A percentile compares a stretch with the other conserved stretches of the same genome.
Conservation (phyloP, 176 grass and related monocot species). For the Musa schizocarpa region DNA sequence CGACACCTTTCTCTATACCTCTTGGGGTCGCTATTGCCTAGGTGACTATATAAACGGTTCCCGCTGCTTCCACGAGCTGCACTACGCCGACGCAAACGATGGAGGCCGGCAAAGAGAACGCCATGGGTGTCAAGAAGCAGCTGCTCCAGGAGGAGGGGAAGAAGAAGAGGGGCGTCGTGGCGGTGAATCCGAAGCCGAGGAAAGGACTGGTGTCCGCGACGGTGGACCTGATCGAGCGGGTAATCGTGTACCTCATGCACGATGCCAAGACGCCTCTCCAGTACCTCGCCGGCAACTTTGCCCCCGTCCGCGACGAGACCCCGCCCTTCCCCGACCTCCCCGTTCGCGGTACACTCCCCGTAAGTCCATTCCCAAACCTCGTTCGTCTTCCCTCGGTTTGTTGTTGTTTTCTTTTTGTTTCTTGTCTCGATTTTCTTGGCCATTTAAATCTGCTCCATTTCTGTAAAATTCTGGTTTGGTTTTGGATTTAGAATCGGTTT, state of each 20-base stretch:
- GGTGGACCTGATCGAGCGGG: conserved; percentile 56
- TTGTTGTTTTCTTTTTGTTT: background rate
- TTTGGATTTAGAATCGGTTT: background rate
- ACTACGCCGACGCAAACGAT: background rate
- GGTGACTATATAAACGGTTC: no score
- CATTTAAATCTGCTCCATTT: background rate
- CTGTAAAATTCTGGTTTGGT: no score
- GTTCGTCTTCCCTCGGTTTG: background rate
- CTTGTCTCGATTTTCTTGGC: background rate
- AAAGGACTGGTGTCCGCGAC: conserved; percentile 49
- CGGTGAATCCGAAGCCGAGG: conserved; percentile 45
- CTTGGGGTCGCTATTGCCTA: no score
- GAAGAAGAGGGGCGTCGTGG: conserved; percentile 16
- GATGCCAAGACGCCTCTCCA: conserved; percentile 46
- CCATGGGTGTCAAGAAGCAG: conserved; percentile 36
- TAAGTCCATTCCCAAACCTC: background rate
- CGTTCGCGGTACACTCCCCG: conserved; percentile 66
- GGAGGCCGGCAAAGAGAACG: background rate
- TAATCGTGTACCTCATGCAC: conserved; percentile 45
- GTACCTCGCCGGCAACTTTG: conserved; percentile 86
- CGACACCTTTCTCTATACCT: no score
- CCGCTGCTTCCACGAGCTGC: no score
- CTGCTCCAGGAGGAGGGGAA: conserved; percentile 1
- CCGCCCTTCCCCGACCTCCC: conserved; percentile 46
- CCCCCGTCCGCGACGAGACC: conserved; percentile 63